Conservation (phyloP, 2,329 filamentous ascomycete genomes). For the Leptographium lundbergii region DNA sequence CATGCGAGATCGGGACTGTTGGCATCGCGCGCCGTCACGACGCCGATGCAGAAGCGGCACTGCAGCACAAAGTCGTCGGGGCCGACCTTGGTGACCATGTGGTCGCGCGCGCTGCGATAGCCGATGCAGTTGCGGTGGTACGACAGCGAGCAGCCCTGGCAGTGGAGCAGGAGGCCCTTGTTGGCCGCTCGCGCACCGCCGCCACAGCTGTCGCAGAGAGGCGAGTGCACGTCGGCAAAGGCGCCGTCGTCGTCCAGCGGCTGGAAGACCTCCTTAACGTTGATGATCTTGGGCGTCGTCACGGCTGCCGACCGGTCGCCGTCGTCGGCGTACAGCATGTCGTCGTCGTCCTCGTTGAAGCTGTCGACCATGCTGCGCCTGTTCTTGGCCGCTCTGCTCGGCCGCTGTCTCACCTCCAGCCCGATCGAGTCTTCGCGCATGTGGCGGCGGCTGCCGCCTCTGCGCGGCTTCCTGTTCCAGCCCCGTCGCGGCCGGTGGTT, state of each 20-base stretch:
- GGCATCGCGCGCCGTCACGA: conserved; percentile 53
- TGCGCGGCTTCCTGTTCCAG: conserved; percentile 3
- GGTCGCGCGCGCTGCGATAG: conserved; percentile 59
- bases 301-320: conserved; percentile 23
- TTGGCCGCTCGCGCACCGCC: conserved; percentile 36
- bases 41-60: conserved; percentile 71
- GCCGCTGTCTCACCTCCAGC: conserved; percentile 34
- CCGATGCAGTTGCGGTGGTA: conserved; percentile 82
- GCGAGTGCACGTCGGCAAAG: conserved; percentile 59
- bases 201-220: conserved; percentile 60
- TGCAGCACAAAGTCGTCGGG: conserved; percentile 74
- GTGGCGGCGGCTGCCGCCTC: background rate
- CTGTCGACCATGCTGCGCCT: conserved; percentile 35
- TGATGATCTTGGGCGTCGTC: conserved; percentile 39
- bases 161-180: conserved; percentile 65
- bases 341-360: conserved; percentile 34
- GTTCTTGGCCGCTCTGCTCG: conserved; percentile 27
- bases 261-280: conserved; percentile 64
- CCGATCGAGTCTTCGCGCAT: conserved; percentile 28
- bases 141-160: conserved; percentile 76
- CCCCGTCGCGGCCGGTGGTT: conserved; percentile 5
- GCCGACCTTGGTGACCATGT: conserved; percentile 75
- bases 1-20: conserved; percentile 55
- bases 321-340: conserved; percentile 31
- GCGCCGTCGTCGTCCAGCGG: conserved; percentile 35